Evolutionary conservation across 306 rosid genomes (phyloP).

Genomic region (Quillaja saponaria): DNA sequence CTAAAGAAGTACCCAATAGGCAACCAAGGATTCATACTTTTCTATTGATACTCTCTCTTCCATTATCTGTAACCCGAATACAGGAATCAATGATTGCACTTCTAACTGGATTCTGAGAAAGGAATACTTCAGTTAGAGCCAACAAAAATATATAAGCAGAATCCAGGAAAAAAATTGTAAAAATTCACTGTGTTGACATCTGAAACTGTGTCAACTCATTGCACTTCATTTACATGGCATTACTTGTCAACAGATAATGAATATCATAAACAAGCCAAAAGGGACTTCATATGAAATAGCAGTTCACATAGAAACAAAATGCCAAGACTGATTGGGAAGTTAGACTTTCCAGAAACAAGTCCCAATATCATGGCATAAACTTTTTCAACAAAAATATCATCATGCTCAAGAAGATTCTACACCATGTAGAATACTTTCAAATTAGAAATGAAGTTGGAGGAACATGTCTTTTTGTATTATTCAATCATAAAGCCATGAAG

Average conservation of each 20-base stretch:
- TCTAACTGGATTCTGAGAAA: conserved; percentile 71
- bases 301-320: too few species aligned
- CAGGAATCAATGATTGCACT: conserved; percentile 74
- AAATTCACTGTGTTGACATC: conserved; percentile 20
- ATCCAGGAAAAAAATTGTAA: background rate
- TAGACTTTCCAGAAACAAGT: too few species aligned
- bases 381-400: background rate
- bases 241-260: background rate
- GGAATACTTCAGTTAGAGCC: conserved; percentile 15
- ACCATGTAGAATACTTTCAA: too few species aligned
- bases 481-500: too few species aligned
- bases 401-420: too few species aligned
- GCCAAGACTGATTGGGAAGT: too few species aligned
- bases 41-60: conserved; percentile 67
- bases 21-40: conserved; percentile 44
- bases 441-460: too few species aligned
- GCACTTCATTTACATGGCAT: conserved; percentile 6
- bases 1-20: conserved; percentile 13
- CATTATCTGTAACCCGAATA: conserved; percentile 74
- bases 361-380: too few species aligned
- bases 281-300: background rate
- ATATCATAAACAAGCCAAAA: background rate
- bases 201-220: background rate
- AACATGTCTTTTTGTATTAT: too few species aligned
- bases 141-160: background rate